Evolutionary conservation across 768 basidiomycete genomes (phyloP), one percentile per base, ranked within the genome.

Genomic region (Tulasnella calospora): DNA sequence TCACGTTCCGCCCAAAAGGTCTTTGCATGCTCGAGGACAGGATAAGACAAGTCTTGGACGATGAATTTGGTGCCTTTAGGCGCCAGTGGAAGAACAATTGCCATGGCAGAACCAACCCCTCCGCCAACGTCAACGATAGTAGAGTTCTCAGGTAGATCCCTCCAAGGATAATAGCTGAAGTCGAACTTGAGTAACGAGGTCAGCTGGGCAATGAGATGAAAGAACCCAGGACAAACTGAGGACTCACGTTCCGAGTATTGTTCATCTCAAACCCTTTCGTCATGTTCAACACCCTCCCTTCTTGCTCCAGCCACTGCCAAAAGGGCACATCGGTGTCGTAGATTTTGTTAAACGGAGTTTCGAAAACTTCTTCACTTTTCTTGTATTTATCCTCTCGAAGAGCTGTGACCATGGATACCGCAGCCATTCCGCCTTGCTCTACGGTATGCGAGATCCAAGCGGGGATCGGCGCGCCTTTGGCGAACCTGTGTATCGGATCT

Each of bases 231-330:
- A n/a, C n/a, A n/a, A n/a, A n/a, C 35, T 71, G n/a, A 73, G 38
- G 12, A n/a, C 27, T 46, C n/a, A 73, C 40, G 38, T 27, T 73
- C 21, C 33, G 40, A 73, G n/a, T 10, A 38, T 40, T 40, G 27
- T 27, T 33, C 21, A 61, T 30, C 44, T 47, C 55, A 12, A 74
- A 36, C 15, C 27, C 73, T 40, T 75, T 75, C 33, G 36, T 61
- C 21, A 75, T 46, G 27, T 38, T 51, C 46, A 35, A 13, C 46
- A 51, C 47, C 51, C 74, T 12, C n/a, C 27, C 47, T 33, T 36
- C 44, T n/a, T 33, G n/a, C 41, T 75, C 74, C 40, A 61, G n/a
- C 74, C 74, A 75, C 30, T 55, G 46, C 74, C 74, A 75, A 12
- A 12, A 61, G n/a, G 47, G 12, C 33, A 23, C 21, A 19, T 19